Evolutionary conservation across 768 basidiomycete species (phyloP).

Genomic region (Boletus patriciae): DNA sequence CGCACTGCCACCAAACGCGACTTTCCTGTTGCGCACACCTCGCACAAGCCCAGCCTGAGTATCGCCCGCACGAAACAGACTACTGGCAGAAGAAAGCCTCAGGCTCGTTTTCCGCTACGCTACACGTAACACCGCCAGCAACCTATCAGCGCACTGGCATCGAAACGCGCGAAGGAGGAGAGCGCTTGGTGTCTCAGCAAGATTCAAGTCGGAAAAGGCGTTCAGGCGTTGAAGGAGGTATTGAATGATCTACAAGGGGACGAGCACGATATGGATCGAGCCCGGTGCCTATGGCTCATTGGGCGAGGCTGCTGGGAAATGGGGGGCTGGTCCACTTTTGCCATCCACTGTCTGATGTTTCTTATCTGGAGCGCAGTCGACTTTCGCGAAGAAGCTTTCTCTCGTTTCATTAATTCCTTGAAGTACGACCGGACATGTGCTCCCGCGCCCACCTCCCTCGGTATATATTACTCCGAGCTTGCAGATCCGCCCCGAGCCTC

Average conservation of each 20-base stretch:
- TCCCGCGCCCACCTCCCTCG: conserved; percentile 91
- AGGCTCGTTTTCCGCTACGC: too few relatives aligned
- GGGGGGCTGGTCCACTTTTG: conserved; percentile 50
- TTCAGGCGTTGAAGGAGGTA: conserved; percentile 49
- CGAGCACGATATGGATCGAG: conserved; percentile 56
- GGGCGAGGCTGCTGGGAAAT: conserved; percentile 75
- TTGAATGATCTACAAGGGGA: conserved; percentile 45
- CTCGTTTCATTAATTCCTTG: conserved; percentile 75
- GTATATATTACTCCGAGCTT: conserved; percentile 80
- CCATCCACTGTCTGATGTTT: background rate
- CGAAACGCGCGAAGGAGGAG: conserved; percentile 82
- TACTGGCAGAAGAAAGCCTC: too few relatives aligned
- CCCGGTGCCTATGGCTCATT: conserved; percentile 82
- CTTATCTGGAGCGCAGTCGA: conserved; percentile 37
- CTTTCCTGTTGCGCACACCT: too few relatives aligned
- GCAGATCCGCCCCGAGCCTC: conserved; percentile 75
- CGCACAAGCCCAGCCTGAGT: too few relatives aligned
- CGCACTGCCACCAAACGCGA: too few relatives aligned
- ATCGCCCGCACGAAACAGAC: too few relatives aligned
- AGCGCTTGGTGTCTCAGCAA: conserved; percentile 72
- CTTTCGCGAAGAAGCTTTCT: conserved; percentile 66
- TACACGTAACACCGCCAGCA: too few relatives aligned
- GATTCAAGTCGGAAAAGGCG: conserved; percentile 52
- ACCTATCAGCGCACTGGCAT: too few relatives aligned
- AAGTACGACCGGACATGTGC: conserved; percentile 76